Percentiles rank a stretch among this genome's conserved stretches.
Conservation (phyloP, 169 alveolate genomes). For the Eimeria acervulina region DNA sequence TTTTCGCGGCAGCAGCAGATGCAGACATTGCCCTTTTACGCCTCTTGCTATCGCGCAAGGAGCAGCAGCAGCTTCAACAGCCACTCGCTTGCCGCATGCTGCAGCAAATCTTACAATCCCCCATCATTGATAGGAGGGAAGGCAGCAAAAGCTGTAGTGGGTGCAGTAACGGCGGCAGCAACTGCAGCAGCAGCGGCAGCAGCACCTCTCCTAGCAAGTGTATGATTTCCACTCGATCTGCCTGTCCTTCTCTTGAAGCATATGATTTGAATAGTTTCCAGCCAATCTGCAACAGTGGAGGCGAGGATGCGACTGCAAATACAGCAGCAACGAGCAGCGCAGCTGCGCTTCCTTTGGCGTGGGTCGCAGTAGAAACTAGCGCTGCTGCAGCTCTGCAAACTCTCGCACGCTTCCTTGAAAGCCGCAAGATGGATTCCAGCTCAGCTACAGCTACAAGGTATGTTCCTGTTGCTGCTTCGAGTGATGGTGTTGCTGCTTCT, state of each 20-base stretch:
- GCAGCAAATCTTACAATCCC: slow-evolving; percentile 30
- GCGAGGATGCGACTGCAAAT: neutral
- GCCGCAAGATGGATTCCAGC: neutral
- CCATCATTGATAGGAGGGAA: neutral
- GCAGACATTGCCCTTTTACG: slow-evolving; percentile 27
- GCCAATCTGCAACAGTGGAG: neutral
- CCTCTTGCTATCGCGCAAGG: neutral
- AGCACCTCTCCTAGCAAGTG: neutral
- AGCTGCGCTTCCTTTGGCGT: slow-evolving; percentile 29
- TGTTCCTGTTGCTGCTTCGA: neutral
- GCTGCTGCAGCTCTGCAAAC: slow-evolving; percentile 9
- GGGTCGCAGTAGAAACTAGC: slow-evolving; percentile 3
- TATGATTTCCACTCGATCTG: neutral
- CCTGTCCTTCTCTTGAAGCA: neutral
- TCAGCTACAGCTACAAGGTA: neutral
- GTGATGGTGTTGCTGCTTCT: neutral
- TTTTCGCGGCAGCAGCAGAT: slow-evolving; percentile 48
- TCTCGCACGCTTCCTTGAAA: slow-evolving; percentile 2
- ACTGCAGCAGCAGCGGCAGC: neutral
- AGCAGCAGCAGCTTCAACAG: slow-evolving; percentile 29
- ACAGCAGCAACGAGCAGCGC: neutral
- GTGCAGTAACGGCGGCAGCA: neutral
- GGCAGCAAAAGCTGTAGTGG: slow-evolving; percentile 1
- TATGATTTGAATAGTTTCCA: neutral
- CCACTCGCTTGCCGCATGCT: slow-evolving; percentile 48